These are phyloP conservation scores for Calonectria crousiana DNA, from an alignment of 2,329 filamentous ascomycete genomes.

Conservation along the genomic window DNA sequence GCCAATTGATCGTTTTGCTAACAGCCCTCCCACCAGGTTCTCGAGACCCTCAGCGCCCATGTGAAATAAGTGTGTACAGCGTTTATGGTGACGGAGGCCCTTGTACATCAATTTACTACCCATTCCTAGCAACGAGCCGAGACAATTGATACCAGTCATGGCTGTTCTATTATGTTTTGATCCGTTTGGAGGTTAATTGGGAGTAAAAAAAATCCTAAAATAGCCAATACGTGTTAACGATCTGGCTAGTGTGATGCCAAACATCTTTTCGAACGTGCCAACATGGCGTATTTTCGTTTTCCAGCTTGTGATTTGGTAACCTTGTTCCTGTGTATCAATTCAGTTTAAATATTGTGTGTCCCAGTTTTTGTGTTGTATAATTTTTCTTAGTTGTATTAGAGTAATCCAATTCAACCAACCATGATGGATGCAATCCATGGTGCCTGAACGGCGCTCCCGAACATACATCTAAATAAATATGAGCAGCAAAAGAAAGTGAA, in stretches of 20 bases:
- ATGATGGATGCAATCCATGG: no score
- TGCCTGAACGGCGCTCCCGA: no score
- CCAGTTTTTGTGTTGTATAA: not conserved
- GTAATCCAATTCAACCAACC: not conserved
- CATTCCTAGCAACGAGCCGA: constrained; percentile 50
- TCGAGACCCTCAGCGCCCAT: constrained; percentile 84
- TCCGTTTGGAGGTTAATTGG: constrained; percentile 23
- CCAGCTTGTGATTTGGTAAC: constrained; percentile 12
- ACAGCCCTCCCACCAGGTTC: constrained; percentile 69
- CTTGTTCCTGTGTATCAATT: constrained; percentile 14
- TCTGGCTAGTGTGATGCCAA: constrained; percentile 27
- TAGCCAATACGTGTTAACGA: constrained; percentile 21
- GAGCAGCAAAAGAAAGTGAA: not conserved
- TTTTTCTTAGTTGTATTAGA: constrained; percentile 8
- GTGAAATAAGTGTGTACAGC: constrained; percentile 78
- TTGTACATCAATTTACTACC: constrained; percentile 58
- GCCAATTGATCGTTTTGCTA: constrained; percentile 46
- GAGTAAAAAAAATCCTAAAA: constrained; percentile 37
- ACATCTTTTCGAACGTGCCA: constrained; percentile 18
- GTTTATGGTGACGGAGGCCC: constrained; percentile 55
- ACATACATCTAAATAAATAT: constrained; percentile 40
- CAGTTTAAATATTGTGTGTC: not conserved
- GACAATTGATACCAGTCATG: constrained; percentile 53
- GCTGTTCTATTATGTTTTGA: constrained; percentile 43
- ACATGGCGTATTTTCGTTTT: constrained; percentile 23